Base-by-base conservation (phyloP, 768 basidiomycete species). In the Pleurotus ostreatus region DNA sequence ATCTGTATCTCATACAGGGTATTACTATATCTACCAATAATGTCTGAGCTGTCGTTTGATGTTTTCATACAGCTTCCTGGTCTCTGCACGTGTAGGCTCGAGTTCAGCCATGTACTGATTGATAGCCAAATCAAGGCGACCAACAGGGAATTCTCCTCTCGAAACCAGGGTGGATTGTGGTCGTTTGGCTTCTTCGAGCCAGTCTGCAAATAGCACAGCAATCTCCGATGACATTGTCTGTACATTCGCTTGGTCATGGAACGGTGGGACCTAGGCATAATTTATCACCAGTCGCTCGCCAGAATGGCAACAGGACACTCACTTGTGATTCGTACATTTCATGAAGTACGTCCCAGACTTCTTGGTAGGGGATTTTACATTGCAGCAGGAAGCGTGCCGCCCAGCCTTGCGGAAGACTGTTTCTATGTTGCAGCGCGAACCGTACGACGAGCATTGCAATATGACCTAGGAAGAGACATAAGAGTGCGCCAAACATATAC, bases 261-360 rank as follows among this genome's bases (percentile, higher is more conserved):
- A 94, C 5, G 91, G 89, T 13, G 91, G 88, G 18, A 92, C 80
- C 89, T 92, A 60, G 4, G 34, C 30, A 57, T 15, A 25, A 51
- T 25, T 38, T 7, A 39, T 15, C 63, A 20, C 58, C 55, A 12
- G 38, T 25, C 15, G 46, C 7, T 53, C 18, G 25, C 52, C 60
- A 16, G 11, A 16, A 53, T 53, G 56, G 49, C 34, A 30, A 1
- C 13, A 51, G 23, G 38, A 30, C 16, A 15, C 77, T 63, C 69
- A 94, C 94, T 74, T 93, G 89, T 22, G 89, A 90, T 66, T 93
- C 89, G 59, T 91, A 90, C 81, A 93, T 88, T 66, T 88, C 88
- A 61, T 92, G 87, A 60, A 92, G 78, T 18, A 88, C 82, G 61
- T 92, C 88, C 83, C 93, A 96, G 53, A 95, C 79, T 56, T 94